Conservation (phyloP, 2,329 filamentous ascomycete genomes). For the Trichoderma lentiforme region DNA sequence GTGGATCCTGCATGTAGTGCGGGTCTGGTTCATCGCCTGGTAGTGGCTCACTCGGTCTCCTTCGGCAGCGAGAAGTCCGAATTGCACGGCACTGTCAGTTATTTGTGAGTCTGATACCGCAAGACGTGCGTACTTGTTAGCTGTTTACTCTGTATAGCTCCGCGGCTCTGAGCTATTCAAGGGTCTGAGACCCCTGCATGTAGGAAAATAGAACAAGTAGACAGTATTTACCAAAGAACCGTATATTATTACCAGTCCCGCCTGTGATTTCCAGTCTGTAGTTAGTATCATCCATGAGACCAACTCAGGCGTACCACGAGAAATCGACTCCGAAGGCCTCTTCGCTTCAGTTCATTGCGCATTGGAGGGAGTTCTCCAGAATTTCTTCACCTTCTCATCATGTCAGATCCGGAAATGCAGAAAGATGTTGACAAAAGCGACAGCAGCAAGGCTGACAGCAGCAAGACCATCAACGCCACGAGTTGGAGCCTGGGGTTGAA, state of each 20-base stretch:
- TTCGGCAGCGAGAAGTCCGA: not conserved
- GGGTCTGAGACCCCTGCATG: not conserved
- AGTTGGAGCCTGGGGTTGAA: not conserved
- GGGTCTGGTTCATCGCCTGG: not conserved
- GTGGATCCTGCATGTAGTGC: not conserved
- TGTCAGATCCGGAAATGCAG: not conserved
- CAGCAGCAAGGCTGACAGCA: not conserved
- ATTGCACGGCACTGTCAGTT: not conserved
- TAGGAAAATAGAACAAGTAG: not conserved
- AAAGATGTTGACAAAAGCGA: not conserved
- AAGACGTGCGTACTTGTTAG: not conserved
- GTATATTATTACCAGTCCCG: not conserved
- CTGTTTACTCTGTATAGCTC: not conserved
- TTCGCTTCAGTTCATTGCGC: not conserved
- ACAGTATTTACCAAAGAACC: not conserved
- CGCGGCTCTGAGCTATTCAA: not conserved
- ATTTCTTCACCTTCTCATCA: not conserved
- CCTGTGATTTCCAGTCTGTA: not conserved
- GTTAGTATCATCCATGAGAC: not conserved
- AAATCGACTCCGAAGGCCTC: not conserved
- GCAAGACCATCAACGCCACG: not conserved
- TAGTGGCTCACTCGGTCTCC: not conserved
- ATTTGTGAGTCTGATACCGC: not conserved
- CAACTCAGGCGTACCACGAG: not conserved
- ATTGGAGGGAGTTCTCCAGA: not conserved